Evolutionary conservation across 306 rosid species (phyloP), one percentile per base, ranked within the genome.

Genomic region (Quercus aquifolioides): DNA sequence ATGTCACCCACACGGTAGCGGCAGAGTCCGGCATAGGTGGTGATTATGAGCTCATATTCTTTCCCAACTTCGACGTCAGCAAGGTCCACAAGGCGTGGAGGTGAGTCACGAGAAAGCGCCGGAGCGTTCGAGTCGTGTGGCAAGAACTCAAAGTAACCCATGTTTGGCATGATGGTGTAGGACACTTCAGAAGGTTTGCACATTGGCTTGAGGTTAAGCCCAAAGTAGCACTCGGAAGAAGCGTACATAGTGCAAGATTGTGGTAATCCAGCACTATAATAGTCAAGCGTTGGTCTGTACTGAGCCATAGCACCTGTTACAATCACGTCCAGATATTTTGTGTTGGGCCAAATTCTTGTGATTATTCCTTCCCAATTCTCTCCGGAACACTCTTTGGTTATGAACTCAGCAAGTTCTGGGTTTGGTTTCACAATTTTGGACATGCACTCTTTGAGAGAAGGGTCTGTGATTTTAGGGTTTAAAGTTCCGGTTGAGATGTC

Each of bases 281-380:
- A 90, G 52, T 95, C 98, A 0, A 95, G 91, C 0, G 91, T 90
- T 1, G 93, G 98, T 78, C 93, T 93, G 59, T 95, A 95, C 82
- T 95, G 99, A 75, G 98, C 94, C 99, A 95, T 93, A 58, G 99
- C 98, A 38, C 99, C 99, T 0, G 98, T 95, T 13, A 95, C 98
- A 13, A 95, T 91, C 23, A 93, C 99, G 0, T 95, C 99, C 0
- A 95, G 92, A 70, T 88, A 95, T 56, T 89, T 95, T 0, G 99
- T 91, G 84, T 95, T 95, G 1, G 99, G 99, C 99, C 99, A 95
- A 51, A 95, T 89, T 30, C 98, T 78, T 0, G 88, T 82, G 78
- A 95, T 89, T n/a, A 95, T 93, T 1, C 94, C 76, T 6, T 89
- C 97, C 97, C 93, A 91, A 7, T 91, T 83, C 49, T 82, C 96